These are phyloP conservation scores for Elasticomyces elasticus DNA, from an alignment of 495 filamentous ascomycete genomes.

Conservation along the genomic window DNA sequence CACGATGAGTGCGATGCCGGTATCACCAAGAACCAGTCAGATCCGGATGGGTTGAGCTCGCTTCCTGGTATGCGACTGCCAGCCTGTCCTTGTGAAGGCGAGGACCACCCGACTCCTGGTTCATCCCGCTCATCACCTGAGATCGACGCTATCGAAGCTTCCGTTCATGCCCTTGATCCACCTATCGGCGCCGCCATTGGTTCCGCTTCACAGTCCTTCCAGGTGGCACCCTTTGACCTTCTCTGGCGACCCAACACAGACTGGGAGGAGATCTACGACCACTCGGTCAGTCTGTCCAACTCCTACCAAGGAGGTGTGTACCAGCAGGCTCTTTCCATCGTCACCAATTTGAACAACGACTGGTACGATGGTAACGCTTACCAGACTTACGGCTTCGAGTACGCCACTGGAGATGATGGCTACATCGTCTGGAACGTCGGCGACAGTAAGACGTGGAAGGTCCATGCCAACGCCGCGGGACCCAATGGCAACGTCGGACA, in stretches of 20 bases:
- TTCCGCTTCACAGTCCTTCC: constrained; percentile 26
- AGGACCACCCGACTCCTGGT: constrained; percentile 29
- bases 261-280: constrained; percentile 24
- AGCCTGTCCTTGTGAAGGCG: constrained; percentile 27
- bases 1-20: constrained; percentile 27
- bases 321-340: constrained; percentile 28
- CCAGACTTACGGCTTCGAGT: constrained; percentile 32
- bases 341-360: constrained; percentile 27
- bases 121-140: constrained; percentile 28
- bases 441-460: constrained; percentile 20
- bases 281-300: constrained; percentile 20
- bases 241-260: constrained; percentile 25
- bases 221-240: constrained; percentile 30
- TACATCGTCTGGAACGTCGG: constrained; percentile 29
- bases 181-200: constrained; percentile 14
- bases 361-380: constrained; percentile 30
- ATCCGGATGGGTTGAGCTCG: constrained; percentile 22
- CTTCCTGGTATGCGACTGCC: constrained; percentile 29
- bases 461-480: constrained; percentile 23
- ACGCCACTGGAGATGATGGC: constrained; percentile 23
- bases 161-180: constrained; percentile 10
- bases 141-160: constrained; percentile 31
- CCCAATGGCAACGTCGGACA: constrained; percentile 29
- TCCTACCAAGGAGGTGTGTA: constrained; percentile 25
- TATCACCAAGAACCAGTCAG: constrained; percentile 29